phyloP scores from a whole-genome alignment of 2,329 filamentous ascomycete genomes.

The Pseudogymnoascus sp. region DNA sequence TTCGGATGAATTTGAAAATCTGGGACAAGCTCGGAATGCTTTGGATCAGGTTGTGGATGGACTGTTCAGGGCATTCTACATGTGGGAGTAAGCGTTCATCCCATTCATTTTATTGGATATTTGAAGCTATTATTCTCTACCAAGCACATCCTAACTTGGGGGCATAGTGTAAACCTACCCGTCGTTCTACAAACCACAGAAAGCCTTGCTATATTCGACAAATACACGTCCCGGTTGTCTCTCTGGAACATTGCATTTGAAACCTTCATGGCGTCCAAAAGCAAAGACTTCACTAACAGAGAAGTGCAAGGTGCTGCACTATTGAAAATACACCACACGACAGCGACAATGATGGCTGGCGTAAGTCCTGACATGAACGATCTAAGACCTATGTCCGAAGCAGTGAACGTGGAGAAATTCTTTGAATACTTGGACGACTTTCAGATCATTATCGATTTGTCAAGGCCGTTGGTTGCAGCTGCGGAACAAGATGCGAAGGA shows the following conservation, averaged over 20 bases:
- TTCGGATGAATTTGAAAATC: conserved; percentile 15
- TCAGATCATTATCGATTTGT: conserved; percentile 16
- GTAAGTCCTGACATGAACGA: conserved; percentile 12
- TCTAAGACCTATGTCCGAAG: conserved; percentile 11
- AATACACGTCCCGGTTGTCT: conserved; percentile 11
- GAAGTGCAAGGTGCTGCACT: conserved; percentile 25
- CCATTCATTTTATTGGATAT: conserved; percentile 13
- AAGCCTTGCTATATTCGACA: conserved; percentile 14
- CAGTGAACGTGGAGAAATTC: conserved; percentile 12
- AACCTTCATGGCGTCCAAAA: conserved; percentile 21
- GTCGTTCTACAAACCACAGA: conserved; percentile 15
- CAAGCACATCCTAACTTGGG: too few species aligned
- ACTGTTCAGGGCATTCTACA: conserved; percentile 21
- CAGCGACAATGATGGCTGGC: conserved; percentile 10
- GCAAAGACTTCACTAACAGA: conserved; percentile 17
- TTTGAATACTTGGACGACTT: conserved; percentile 15
- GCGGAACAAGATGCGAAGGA: conserved; percentile 12
- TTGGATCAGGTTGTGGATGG: conserved; percentile 21
- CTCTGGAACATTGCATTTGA: conserved; percentile 16
- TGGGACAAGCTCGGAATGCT: conserved; percentile 20
- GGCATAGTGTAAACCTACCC: conserved; percentile 12
- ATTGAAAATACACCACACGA: conserved; percentile 24
- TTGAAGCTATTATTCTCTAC: conserved; percentile 4
- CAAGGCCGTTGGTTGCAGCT: conserved; percentile 15
- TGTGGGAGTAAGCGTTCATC: conserved; percentile 16